These are phyloP conservation scores for Xylaria palmicola DNA, from an alignment of 495 filamentous ascomycete species.

Conservation along the genomic window DNA sequence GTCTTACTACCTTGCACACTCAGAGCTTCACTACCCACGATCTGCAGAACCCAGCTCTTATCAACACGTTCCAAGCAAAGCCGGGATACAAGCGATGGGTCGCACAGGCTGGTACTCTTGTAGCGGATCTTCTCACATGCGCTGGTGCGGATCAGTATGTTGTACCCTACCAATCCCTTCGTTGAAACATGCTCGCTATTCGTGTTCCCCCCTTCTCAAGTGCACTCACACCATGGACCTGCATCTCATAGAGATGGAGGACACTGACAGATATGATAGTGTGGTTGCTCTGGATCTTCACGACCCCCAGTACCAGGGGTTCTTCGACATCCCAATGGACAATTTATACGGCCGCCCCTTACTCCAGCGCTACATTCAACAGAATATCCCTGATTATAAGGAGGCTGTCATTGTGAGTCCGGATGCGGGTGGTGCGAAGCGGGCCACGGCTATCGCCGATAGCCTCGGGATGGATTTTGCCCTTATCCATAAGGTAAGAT, in stretches of 20 bases:
- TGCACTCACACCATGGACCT: neutral
- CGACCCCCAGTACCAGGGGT: slow-evolving; percentile 97
- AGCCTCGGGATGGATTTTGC: slow-evolving; percentile 90
- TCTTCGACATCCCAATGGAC: slow-evolving; percentile 97
- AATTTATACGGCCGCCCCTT: slow-evolving; percentile 90
- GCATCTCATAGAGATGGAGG: slow-evolving; percentile 2
- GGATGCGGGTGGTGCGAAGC: slow-evolving; percentile 94
- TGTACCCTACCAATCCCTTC: slow-evolving; percentile 11
- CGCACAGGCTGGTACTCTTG: slow-evolving; percentile 91
- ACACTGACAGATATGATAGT: slow-evolving; percentile 30
- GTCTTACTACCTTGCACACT: slow-evolving; percentile 17
- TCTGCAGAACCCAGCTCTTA: slow-evolving; percentile 52
- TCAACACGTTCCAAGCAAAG: slow-evolving; percentile 73
- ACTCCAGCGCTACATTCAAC: slow-evolving; percentile 85
- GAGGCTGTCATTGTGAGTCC: slow-evolving; percentile 92
- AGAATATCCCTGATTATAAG: slow-evolving; percentile 81
- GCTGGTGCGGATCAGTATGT: slow-evolving; percentile 87
- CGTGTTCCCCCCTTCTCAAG: neutral
- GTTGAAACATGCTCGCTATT: neutral
- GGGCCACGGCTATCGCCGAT: slow-evolving; percentile 96
- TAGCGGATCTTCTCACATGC: slow-evolving; percentile 91
- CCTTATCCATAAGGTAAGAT: slow-evolving; percentile 90
- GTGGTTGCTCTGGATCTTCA: slow-evolving; percentile 97
- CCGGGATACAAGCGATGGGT: slow-evolving; percentile 98
- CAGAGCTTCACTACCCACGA: slow-evolving; percentile 56